Base-by-base conservation (phyloP, 495 filamentous ascomycete genomes). In the Daldinia childiae region DNA sequence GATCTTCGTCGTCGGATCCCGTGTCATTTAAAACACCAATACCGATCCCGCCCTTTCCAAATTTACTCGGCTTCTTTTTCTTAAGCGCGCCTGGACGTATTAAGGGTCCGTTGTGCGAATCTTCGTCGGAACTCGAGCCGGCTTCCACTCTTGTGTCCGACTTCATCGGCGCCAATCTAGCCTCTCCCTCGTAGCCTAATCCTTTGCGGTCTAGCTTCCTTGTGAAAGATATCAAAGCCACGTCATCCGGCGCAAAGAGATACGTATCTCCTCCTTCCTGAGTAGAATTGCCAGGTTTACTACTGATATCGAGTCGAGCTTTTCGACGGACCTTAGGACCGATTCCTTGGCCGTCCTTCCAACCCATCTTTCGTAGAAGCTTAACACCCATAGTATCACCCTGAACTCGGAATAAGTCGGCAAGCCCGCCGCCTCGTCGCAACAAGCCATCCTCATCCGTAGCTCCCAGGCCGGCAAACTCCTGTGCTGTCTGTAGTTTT, bases 1-100 rank as follows among this genome's bases (percentile, higher is more conserved):
- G 92, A 74, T 98, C 96, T 75, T 98, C 95, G 62, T 98, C 94
- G 73, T 98, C 95, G n/a, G 95, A 98, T 3, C 93, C 95, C 17
- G 90, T 97, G 66, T 98, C 95, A 74, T 98, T 99, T 58, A 99
- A 79, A 21, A 98, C 82, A 3, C 95, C 95, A 14, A 96, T 91
- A 0, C 95, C 95, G 54, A 99, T 93, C 0, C 90, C 92, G 54
- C 90, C 87, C 30, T 87, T 86, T 6, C 73, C 79, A 17, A 77
- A 74, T 68, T 85, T 77, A 58, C 81, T 86, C 41, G 87, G 87
- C 14, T 84, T 82, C 58, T 84, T 84, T 32, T 80, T 77, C 64
- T 78, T 81, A 24, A 75, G 34, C 17, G 55, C 48, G 1, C 65
- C 65, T 8, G 76, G 76, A 21, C 73, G 75, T 67, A 62, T 71